Percentiles rank a stretch among this genome's conserved stretches.
Evolutionary conservation across 495 filamentous ascomycete genomes (phyloP).

Genomic region (Durotheca rogersii): DNA sequence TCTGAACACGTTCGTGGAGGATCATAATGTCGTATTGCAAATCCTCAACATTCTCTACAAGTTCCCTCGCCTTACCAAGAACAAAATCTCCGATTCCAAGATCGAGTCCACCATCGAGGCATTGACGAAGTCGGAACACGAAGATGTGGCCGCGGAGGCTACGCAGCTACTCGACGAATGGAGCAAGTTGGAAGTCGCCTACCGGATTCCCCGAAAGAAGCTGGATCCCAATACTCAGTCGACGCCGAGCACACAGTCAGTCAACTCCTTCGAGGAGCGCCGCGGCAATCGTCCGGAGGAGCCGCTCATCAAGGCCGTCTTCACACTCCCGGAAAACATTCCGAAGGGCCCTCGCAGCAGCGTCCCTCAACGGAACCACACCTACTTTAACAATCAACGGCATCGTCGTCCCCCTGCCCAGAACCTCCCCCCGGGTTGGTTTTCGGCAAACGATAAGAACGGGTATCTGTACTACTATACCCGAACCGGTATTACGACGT

Average conservation of each 20-base stretch:
- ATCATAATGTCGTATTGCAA: constrained; percentile 84
- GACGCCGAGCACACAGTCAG: constrained; percentile 32
- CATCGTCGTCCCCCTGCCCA: constrained; percentile 53
- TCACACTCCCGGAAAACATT: constrained; percentile 48
- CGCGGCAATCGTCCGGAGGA: constrained; percentile 63
- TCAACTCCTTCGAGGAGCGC: constrained; percentile 64
- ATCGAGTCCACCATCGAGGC: constrained; percentile 82
- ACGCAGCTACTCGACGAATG: constrained; percentile 74
- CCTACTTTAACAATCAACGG: constrained; percentile 60
- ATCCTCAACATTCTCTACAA: constrained; percentile 86
- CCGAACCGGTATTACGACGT: constrained; percentile 70
- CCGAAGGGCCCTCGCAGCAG: constrained; percentile 69
- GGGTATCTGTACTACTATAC: constrained; percentile 82
- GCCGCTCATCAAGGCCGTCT: constrained; percentile 39
- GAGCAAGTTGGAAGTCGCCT: constrained; percentile 87
- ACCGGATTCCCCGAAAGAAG: constrained; percentile 85
- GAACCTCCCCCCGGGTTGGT: constrained; percentile 80
- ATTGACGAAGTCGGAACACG: constrained; percentile 67
- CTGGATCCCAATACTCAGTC: constrained; percentile 43
- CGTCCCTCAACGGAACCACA: constrained; percentile 60
- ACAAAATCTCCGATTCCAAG: constrained; percentile 96
- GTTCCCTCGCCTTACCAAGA: constrained; percentile 87
- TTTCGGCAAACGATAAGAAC: constrained; percentile 61
- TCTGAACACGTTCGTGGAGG: constrained; percentile 79
- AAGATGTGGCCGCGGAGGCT: constrained; percentile 71